phyloP scores from a whole-genome alignment of 2,329 filamentous ascomycete species.

The Alternaria burnsii region DNA sequence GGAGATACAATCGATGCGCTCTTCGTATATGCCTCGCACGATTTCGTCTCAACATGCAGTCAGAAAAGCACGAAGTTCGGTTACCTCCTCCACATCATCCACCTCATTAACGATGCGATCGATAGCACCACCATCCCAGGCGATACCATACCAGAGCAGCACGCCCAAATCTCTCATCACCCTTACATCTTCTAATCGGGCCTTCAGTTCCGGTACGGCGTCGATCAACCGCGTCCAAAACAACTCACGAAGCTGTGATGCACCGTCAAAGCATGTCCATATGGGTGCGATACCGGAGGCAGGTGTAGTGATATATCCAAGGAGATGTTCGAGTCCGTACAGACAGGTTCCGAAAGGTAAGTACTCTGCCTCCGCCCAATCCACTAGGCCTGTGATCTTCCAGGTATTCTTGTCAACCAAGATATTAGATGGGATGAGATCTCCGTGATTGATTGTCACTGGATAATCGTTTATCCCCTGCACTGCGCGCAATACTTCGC shows the following conservation, averaged over 20 bases:
- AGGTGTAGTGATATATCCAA: constrained; percentile 57
- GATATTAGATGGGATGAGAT: constrained; percentile 67
- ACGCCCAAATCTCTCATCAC: constrained; percentile 64
- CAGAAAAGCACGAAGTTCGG: constrained; percentile 58
- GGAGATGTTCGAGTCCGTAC: constrained; percentile 68
- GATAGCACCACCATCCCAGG: constrained; percentile 68
- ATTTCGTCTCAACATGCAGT: background rate
- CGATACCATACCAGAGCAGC: constrained; percentile 70
- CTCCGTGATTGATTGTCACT: constrained; percentile 68
- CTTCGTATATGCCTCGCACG: background rate
- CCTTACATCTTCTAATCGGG: constrained; percentile 48
- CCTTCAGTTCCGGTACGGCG: constrained; percentile 48
- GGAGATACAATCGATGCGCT: background rate
- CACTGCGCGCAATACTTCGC: constrained; percentile 15
- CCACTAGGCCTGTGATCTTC: constrained; percentile 63
- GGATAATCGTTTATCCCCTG: constrained; percentile 62
- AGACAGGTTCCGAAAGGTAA: constrained; percentile 67
- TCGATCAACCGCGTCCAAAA: constrained; percentile 61
- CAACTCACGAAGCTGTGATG: constrained; percentile 52
- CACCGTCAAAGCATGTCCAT: constrained; percentile 57
- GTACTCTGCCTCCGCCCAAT: constrained; percentile 71
- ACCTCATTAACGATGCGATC: constrained; percentile 65
- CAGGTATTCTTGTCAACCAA: constrained; percentile 59
- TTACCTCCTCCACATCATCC: constrained; percentile 63
- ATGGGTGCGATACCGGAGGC: background rate